Percentiles rank a stretch among this genome's conserved stretches.
These are phyloP conservation scores for Chytriomyces confervae DNA, from an alignment of 192 early-diverging fungal species.

Conservation along the genomic window DNA sequence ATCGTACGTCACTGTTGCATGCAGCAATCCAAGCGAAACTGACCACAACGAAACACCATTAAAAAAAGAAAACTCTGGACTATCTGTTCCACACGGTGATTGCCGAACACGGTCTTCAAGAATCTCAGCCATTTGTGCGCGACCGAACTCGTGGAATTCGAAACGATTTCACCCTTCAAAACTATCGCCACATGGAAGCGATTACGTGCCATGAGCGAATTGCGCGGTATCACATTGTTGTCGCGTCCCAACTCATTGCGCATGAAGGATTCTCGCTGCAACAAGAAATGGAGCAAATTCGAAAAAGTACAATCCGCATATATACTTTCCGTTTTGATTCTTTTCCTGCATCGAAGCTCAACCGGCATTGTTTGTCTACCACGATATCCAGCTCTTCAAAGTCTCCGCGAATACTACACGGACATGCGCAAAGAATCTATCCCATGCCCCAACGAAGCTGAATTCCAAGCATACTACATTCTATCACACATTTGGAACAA, in stretches of 20 bases:
- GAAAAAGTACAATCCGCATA: slow-evolving; percentile 68
- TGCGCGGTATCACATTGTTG: slow-evolving; percentile 85
- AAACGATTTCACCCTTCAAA: slow-evolving; percentile 88
- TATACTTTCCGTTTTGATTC: not conserved
- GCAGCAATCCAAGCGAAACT: no score
- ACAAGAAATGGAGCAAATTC: slow-evolving; percentile 87
- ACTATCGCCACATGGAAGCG: slow-evolving; percentile 72
- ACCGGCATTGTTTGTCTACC: not conserved
- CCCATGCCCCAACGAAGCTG: slow-evolving; percentile 77
- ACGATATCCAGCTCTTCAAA: slow-evolving; percentile 71
- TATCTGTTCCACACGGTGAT: slow-evolving; percentile 52
- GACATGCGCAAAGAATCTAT: slow-evolving; percentile 66
- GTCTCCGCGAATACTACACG: slow-evolving; percentile 85
- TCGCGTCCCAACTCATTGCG: slow-evolving; percentile 74
- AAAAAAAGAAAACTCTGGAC: slow-evolving; percentile 46
- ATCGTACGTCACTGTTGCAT: no score
- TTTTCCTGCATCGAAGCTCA: no score
- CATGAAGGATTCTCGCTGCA: slow-evolving; percentile 71
- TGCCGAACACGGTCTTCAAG: slow-evolving; percentile 57
- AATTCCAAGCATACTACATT: slow-evolving; percentile 90
- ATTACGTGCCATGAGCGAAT: slow-evolving; percentile 79
- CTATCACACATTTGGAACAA: slow-evolving; percentile 73
- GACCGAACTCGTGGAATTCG: slow-evolving; percentile 85
- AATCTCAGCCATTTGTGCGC: slow-evolving; percentile 80
- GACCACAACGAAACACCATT: no score